Base-by-base conservation (phyloP, 306 rosid species). In the Herpetospermum pedunculosum region DNA sequence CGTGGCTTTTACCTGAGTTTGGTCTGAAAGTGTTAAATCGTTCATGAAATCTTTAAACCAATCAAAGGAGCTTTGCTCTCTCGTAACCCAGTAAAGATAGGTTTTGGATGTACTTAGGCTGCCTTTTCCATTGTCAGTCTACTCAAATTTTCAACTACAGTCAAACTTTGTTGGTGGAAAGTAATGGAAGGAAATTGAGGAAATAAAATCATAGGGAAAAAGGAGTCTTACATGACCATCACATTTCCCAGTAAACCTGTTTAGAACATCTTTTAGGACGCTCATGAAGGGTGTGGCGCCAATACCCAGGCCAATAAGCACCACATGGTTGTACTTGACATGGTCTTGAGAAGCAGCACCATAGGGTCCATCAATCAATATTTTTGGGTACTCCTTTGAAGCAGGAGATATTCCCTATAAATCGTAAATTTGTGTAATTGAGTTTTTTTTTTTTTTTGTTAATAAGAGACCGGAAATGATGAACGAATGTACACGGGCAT, bases 271-370 rank as follows among this genome's bases (percentile, higher is more conserved):
- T 87, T 92, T 92, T 59, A 90, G 89, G 91, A 92, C 78, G 88
- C 98, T 83, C 70, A 92, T 85, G 88, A 92, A 90, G 26, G 96
- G 96, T 76, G 98, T 92, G 38, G 91, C 96, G 58, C 96, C 98
- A 43, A 90, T 92, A 77, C 98, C 98, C 18, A 90, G 90, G 8
- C 98, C 98, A 57, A 92, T 85, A 25, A 92, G 85, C 75, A 92
- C 84, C 40, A 85, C 79, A 57, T 76, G 80, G 76, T 92, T 94
- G 76, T 92, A 90, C 77, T 92, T 92, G 72, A 88, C 79, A 80
- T 88, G 89, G 84, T 92, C 98, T 83, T 92, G 96, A 74, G 96
- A 84, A 49, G 98, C 86, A 79, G 92, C 86, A 40, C 96, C 98
- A 76, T 92, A 87, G 49, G 96, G 96, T 47, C 98, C 98, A 76